A percentile compares a stretch with the other conserved stretches of the same genome.
Conservation (phyloP, 2,329 filamentous ascomycete genomes). For the Phaeosphaeria sp. region DNA sequence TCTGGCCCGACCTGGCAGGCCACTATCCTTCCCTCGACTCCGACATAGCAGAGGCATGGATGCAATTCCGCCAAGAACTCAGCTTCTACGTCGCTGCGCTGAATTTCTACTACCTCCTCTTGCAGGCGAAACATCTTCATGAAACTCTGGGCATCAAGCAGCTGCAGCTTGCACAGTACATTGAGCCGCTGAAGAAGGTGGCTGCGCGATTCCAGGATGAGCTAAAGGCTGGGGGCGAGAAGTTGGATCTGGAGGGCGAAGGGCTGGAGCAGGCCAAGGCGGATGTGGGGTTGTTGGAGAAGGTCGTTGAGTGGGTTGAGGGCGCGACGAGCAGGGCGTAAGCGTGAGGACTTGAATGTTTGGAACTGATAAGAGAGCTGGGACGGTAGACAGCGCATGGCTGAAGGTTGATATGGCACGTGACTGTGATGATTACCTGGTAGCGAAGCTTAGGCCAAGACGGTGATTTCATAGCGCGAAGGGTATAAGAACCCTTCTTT, state of each 20-base stretch:
- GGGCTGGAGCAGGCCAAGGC: constrained; percentile 41
- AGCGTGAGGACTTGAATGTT: no score
- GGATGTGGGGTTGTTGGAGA: constrained; percentile 44
- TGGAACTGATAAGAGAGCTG: no score
- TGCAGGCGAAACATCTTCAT: constrained; percentile 58
- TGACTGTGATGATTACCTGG: background rate
- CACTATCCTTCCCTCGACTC: constrained; percentile 43
- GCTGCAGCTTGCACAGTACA: constrained; percentile 53
- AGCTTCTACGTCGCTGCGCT: constrained; percentile 63
- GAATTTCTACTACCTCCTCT: constrained; percentile 65
- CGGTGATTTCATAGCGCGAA: background rate
- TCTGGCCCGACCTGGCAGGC: constrained; percentile 59
- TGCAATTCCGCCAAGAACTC: constrained; percentile 59
- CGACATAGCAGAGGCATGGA: constrained; percentile 41
- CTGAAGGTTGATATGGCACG: background rate
- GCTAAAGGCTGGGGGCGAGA: constrained; percentile 42
- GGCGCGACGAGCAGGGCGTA: constrained; percentile 16
- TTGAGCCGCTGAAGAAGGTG: constrained; percentile 52
- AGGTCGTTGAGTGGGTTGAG: constrained; percentile 42
- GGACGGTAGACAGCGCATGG: no score
- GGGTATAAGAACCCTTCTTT: background rate
- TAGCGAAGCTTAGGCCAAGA: background rate
- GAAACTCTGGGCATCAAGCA: constrained; percentile 54
- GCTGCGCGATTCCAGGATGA: constrained; percentile 46
- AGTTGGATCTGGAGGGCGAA: constrained; percentile 46